Conservation (phyloP, 1,284 basidiomycete species). For the Rhizopogon parksii region DNA sequence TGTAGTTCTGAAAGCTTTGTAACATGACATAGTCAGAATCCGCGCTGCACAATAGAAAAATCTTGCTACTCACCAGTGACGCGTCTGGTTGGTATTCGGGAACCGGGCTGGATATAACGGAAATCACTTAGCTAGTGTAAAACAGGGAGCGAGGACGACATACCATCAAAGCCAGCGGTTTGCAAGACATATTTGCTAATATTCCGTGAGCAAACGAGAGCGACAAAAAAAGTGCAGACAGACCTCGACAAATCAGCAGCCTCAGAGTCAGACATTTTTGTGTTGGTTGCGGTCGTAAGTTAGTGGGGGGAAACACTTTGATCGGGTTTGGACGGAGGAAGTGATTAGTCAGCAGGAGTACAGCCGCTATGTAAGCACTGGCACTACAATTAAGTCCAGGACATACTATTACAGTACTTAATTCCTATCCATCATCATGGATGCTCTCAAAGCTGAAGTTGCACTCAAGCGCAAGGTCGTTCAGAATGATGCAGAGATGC, state of each 20-base stretch:
- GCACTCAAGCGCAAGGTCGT: constrained; percentile 77
- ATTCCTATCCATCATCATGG: constrained; percentile 44
- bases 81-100: constrained; percentile 93
- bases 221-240: constrained; percentile 5
- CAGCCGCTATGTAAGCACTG: constrained; percentile 23
- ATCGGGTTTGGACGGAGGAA: constrained; percentile 36
- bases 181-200: constrained; percentile 76
- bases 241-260: constrained; percentile 44
- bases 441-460: constrained; percentile 84
- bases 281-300: constrained; percentile 21
- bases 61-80: constrained; percentile 68
- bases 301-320: constrained; percentile 7
- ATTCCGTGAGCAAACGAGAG: constrained; percentile 7
- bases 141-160: constrained; percentile 19
- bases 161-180: constrained; percentile 83
- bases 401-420: not conserved
- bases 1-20: constrained; percentile 87
- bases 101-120: constrained; percentile 63
- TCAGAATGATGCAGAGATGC: constrained; percentile 34
- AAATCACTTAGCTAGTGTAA: not conserved
- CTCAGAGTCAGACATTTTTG: constrained; percentile 52
- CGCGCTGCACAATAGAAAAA: not conserved
- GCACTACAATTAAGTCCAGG: constrained; percentile 1
- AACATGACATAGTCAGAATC: not conserved
- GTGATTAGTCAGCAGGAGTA: not conserved